These are phyloP conservation scores for Lotmaria passim DNA, from an alignment of 208 protist species.

Conservation along the genomic window DNA sequence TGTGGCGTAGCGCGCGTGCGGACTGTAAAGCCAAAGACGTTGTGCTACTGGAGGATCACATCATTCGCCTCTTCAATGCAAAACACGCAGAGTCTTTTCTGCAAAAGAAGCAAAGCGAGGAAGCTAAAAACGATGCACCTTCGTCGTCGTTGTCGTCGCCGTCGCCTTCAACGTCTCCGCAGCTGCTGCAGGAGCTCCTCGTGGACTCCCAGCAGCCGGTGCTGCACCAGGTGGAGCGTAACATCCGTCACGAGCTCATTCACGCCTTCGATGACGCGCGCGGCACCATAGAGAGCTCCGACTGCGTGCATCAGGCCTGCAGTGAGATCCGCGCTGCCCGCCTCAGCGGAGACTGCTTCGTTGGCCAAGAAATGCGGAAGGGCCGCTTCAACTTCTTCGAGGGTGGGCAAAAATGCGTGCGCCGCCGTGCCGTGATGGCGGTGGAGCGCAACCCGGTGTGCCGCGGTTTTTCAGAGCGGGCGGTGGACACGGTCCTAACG, in stretches of 20 bases:
- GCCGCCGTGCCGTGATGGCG: conserved; percentile 85
- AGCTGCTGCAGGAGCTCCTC: conserved; percentile 20
- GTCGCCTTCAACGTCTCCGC: not conserved
- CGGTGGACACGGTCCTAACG: conserved; percentile 76
- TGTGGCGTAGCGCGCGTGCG: conserved; percentile 66
- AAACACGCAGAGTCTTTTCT: conserved; percentile 25
- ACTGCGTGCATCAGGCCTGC: conserved; percentile 94
- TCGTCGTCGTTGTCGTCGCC: not conserved
- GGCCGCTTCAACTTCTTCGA: conserved; percentile 74
- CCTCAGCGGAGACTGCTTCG: conserved; percentile 93
- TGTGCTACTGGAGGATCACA: conserved; percentile 75
- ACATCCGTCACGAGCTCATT: conserved; percentile 94
- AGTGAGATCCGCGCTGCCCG: conserved; percentile 94
- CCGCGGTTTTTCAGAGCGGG: conserved; percentile 79
- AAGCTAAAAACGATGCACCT: conserved; percentile 12
- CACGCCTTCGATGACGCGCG: conserved; percentile 95
- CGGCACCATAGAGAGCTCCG: conserved; percentile 81
- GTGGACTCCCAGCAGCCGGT: conserved; percentile 32
- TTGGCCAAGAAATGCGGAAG: conserved; percentile 63
- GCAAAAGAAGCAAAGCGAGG: conserved; percentile 19
- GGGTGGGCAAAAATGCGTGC: conserved; percentile 85
- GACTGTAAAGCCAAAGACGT: conserved; percentile 78
- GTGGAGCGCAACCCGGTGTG: conserved; percentile 88
- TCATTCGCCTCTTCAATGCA: conserved; percentile 23
- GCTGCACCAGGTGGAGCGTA: conserved; percentile 68